Conservation (phyloP, 139 green algal genomes). For the Volvox reticuliferus region DNA sequence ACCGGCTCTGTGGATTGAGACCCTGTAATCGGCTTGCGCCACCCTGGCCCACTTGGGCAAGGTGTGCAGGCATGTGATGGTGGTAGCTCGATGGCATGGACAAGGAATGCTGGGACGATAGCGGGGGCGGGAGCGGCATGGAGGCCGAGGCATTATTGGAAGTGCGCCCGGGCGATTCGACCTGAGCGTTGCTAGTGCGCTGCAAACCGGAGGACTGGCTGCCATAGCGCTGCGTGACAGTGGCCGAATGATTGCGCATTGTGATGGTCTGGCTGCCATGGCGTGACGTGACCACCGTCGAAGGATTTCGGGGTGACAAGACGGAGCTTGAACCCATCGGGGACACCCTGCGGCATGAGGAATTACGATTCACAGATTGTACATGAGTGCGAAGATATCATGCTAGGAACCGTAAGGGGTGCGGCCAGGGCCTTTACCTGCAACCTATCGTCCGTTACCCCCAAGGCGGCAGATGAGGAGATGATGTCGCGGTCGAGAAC, state of each 20-base stretch:
- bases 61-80: background rate
- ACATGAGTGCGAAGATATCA: too few relatives aligned
- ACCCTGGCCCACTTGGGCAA: background rate
- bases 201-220: slow-evolving; percentile 19
- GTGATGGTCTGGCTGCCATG: slow-evolving; percentile 21
- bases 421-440: too few relatives aligned
- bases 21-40: background rate
- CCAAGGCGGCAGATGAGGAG: too few relatives aligned
- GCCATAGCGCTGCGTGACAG: slow-evolving; percentile 4
- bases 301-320: slow-evolving; percentile 10
- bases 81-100: background rate
- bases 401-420: too few relatives aligned
- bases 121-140: background rate
- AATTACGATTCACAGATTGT: too few relatives aligned
- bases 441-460: too few relatives aligned
- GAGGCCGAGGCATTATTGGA: background rate
- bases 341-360: slow-evolving; percentile 6
- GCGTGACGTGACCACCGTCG: background rate
- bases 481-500: too few relatives aligned
- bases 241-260: slow-evolving; percentile 15
- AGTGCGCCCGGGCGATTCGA: background rate
- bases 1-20: slow-evolving; percentile 4
- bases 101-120: background rate
- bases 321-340: slow-evolving; percentile 22
- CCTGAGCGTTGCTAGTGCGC: background rate